phyloP scores from a whole-genome alignment of 2,329 filamentous ascomycete genomes.

The Fulvia fulva region DNA sequence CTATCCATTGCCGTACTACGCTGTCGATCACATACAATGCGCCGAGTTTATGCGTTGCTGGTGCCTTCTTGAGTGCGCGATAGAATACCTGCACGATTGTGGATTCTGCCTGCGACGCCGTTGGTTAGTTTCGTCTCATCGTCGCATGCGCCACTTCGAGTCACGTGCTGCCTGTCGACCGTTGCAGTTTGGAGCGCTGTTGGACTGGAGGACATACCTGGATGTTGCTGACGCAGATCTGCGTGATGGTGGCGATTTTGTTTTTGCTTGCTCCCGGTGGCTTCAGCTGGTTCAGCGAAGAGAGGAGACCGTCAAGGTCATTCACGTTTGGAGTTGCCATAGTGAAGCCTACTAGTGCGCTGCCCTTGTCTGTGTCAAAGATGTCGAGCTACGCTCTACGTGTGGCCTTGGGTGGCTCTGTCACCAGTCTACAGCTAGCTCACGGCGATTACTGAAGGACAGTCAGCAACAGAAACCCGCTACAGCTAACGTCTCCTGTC shows the following conservation, averaged over 20 bases:
- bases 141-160: not conserved
- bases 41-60: slow-evolving; percentile 93
- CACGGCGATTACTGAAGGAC: slow-evolving; percentile 22
- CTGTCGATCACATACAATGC: slow-evolving; percentile 99
- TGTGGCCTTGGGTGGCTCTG: slow-evolving; percentile 8
- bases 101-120: slow-evolving; percentile 76
- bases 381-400: slow-evolving; percentile 20
- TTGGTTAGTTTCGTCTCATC: slow-evolving; percentile 12
- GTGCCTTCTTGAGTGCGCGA: slow-evolving; percentile 94
- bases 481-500: slow-evolving; percentile 16
- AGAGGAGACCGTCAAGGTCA: slow-evolving; percentile 84
- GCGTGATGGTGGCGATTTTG: slow-evolving; percentile 82
- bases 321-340: slow-evolving; percentile 66
- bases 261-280: slow-evolving; percentile 90
- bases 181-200: not conserved
- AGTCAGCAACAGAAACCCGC: slow-evolving; percentile 17
- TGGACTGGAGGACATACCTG: slow-evolving; percentile 60
- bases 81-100: slow-evolving; percentile 94
- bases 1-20: slow-evolving; percentile 97
- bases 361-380: slow-evolving; percentile 10
- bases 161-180: not conserved
- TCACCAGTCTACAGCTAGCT: slow-evolving; percentile 21
- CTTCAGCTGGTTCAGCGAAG: slow-evolving; percentile 87
- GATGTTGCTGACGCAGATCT: slow-evolving; percentile 81
- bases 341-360: slow-evolving; percentile 19